Conservation (phyloP, 805 yeast genomes). For the Nakazawaea populi region DNA sequence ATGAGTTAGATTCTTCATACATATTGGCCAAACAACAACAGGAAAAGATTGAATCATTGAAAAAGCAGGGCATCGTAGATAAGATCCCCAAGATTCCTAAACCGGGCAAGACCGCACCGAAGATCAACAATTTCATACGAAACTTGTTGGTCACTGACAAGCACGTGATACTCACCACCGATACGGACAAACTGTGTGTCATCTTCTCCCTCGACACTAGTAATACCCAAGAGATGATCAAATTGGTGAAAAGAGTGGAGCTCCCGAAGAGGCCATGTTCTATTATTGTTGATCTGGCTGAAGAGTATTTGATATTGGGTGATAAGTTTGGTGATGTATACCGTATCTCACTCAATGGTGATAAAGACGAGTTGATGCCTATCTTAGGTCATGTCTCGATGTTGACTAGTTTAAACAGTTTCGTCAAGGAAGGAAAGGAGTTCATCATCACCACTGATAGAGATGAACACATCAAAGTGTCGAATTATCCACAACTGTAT, state of each 20-base stretch:
- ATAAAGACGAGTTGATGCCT: constrained; percentile 39
- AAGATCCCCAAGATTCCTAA: constrained; percentile 46
- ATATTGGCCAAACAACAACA: constrained; percentile 25
- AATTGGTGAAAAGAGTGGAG: constrained; percentile 59
- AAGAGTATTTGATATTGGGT: constrained; percentile 56
- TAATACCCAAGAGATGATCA: constrained; percentile 24
- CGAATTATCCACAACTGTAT: constrained; percentile 72
- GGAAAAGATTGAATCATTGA: constrained; percentile 17
- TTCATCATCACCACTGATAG: constrained; percentile 79
- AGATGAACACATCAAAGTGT: constrained; percentile 90
- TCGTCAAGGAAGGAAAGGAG: constrained; percentile 36
- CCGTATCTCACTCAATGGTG: constrained; percentile 37
- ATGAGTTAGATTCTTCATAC: constrained; percentile 42
- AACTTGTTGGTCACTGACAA: constrained; percentile 47
- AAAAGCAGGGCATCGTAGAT: constrained; percentile 24
- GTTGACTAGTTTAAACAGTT: constrained; percentile 70
- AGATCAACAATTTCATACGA: constrained; percentile 62
- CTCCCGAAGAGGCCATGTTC: constrained; percentile 94
- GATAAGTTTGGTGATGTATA: constrained; percentile 98
- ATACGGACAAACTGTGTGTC: constrained; percentile 75
- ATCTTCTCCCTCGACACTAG: constrained; percentile 38
- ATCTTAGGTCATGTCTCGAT: constrained; percentile 94
- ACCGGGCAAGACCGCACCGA: constrained; percentile 68
- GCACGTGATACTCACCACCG: constrained; percentile 64
- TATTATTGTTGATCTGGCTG: constrained; percentile 50